Conservation (phyloP, 2,329 filamentous ascomycete species). For the Phoma sp. region DNA sequence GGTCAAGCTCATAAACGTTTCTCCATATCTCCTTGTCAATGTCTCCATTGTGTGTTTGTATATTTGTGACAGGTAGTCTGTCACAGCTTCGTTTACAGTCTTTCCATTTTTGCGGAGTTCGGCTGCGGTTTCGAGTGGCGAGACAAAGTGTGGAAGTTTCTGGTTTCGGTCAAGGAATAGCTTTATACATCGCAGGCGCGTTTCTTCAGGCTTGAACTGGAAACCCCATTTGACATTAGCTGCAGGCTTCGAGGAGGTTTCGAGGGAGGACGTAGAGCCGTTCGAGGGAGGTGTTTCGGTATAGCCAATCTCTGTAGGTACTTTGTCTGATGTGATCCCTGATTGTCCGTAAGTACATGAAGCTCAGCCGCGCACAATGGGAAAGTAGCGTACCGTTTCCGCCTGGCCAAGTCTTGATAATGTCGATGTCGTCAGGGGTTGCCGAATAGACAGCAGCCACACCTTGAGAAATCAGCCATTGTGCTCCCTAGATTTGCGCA, state of each 20-base stretch:
- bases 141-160: constrained; percentile 82
- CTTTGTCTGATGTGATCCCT: constrained; percentile 83
- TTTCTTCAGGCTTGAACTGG: constrained; percentile 80
- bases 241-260: constrained; percentile 28
- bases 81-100: constrained; percentile 79
- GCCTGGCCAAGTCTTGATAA: constrained; percentile 83
- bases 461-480: constrained; percentile 48
- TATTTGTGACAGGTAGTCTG: constrained; percentile 79
- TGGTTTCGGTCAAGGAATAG: constrained; percentile 82
- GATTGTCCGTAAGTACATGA: constrained; percentile 17
- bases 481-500: not conserved
- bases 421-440: constrained; percentile 80
- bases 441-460: constrained; percentile 78
- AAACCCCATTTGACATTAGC: constrained; percentile 75
- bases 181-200: constrained; percentile 81
- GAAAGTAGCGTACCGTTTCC: constrained; percentile 65
- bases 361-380: not conserved
- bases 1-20: constrained; percentile 78
- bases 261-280: constrained; percentile 26
- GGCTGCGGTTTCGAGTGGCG: constrained; percentile 76
- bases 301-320: constrained; percentile 77
- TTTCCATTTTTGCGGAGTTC: constrained; percentile 78
- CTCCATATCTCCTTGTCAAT: constrained; percentile 75
- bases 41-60: constrained; percentile 82
- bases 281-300: constrained; percentile 31